phyloP scores from a whole-genome alignment of 305 asterid species.

The Fraxinus sp. region DNA sequence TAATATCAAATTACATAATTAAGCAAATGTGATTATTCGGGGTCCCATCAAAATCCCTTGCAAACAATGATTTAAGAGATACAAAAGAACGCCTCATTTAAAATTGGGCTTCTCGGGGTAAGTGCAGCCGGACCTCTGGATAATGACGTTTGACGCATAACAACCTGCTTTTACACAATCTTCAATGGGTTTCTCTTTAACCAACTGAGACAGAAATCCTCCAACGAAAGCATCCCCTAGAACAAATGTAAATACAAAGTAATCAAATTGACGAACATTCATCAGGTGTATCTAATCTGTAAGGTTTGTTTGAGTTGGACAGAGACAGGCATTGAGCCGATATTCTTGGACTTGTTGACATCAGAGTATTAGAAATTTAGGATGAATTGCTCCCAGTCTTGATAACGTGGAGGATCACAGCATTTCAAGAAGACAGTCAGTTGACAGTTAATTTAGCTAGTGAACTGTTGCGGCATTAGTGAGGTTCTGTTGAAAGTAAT shows the following conservation, averaged over 20 bases:
- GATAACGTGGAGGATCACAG: background rate
- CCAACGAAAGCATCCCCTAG: slow-evolving; percentile 95
- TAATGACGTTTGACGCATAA: slow-evolving; percentile 81
- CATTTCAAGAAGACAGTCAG: background rate
- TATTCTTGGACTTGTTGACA: background rate
- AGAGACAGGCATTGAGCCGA: background rate
- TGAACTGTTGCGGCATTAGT: background rate
- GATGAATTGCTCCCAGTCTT: background rate
- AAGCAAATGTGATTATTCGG: background rate
- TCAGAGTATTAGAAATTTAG: background rate
- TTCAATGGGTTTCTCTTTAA: slow-evolving; percentile 60
- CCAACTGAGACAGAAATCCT: slow-evolving; percentile 79
- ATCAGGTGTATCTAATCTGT: background rate
- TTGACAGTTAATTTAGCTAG: background rate
- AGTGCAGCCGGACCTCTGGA: slow-evolving; percentile 92
- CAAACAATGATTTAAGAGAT: slow-evolving; percentile 15
- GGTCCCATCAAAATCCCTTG: slow-evolving; percentile 22
- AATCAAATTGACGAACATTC: background rate
- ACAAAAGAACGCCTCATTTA: slow-evolving; percentile 34
- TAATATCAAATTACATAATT: background rate
- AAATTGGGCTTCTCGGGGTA: slow-evolving; percentile 86
- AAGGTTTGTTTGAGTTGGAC: background rate
- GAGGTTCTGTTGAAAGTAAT: background rate
- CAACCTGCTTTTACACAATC: slow-evolving; percentile 79
- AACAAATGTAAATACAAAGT: background rate